Evolutionary conservation across 225 moss, liverwort and hornwort genomes (phyloP).

Genomic region (Climacium dendroides): DNA sequence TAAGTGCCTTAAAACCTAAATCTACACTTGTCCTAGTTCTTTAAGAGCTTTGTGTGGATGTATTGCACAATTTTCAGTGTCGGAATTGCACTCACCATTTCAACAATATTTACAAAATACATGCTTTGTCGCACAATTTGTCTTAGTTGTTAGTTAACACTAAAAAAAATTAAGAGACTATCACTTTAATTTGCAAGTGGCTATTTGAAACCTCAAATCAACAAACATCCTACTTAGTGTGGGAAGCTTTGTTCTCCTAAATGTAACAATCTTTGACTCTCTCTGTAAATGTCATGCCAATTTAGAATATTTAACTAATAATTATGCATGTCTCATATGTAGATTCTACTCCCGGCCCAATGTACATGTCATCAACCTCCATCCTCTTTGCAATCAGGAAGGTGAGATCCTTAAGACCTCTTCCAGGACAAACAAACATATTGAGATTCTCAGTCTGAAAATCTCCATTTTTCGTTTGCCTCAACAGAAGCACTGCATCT

Average conservation of each 20-base stretch:
- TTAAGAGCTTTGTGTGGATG: neutral
- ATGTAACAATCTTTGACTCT: too few relatives aligned
- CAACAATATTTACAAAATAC: neutral
- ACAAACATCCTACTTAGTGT: neutral
- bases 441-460: neutral
- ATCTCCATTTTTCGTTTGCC: neutral
- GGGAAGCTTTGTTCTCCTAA: too few relatives aligned
- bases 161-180: neutral
- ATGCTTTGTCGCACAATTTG: neutral
- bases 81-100: neutral
- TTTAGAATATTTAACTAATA: too few relatives aligned
- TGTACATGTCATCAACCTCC: neutral
- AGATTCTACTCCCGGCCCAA: neutral
- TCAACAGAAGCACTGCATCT: neutral
- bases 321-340: neutral
- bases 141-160: neutral
- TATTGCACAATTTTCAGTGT: neutral
- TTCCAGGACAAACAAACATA: neutral
- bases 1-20: neutral
- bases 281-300: too few relatives aligned
- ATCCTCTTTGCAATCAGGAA: neutral
- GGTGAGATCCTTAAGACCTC: neutral
- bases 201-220: neutral
- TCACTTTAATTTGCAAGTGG: neutral
- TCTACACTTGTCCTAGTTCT: neutral